A percentile compares a stretch with the other conserved stretches of the same genome.
Conservation (phyloP, 2,329 filamentous ascomycete species). For the Ophiostoma tasmaniense region DNA sequence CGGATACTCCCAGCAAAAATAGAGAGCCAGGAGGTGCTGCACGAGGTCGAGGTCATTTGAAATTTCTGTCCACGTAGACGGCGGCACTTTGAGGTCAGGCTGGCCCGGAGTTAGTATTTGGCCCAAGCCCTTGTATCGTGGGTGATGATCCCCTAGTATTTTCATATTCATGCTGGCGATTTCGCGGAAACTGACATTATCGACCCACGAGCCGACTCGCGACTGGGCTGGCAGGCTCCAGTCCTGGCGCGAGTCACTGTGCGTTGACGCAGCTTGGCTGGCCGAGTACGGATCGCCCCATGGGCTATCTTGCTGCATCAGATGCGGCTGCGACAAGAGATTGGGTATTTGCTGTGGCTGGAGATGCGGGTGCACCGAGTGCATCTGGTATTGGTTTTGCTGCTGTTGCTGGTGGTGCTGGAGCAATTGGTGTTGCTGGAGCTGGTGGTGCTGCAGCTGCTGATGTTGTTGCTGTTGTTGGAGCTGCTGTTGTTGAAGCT, state of each 20-base stretch:
- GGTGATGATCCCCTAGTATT: neutral
- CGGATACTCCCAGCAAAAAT: constrained; percentile 70
- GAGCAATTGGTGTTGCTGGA: neutral
- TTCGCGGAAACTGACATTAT: constrained; percentile 28
- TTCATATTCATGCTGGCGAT: constrained; percentile 14
- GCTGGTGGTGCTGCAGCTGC: neutral
- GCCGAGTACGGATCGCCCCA: constrained; percentile 38
- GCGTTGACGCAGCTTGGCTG: constrained; percentile 38
- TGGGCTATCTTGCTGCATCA: constrained; percentile 32
- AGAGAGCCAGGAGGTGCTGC: constrained; percentile 55
- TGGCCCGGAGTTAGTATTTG: constrained; percentile 41
- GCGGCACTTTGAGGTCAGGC: constrained; percentile 35
- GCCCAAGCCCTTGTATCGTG: constrained; percentile 35
- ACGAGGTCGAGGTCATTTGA: constrained; percentile 51
- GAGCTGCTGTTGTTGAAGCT: neutral
- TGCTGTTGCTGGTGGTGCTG: neutral
- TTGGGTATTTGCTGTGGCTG: constrained; percentile 4
- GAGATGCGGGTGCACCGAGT: neutral
- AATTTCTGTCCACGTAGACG: constrained; percentile 51
- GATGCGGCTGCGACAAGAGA: constrained; percentile 5
- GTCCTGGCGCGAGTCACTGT: constrained; percentile 41
- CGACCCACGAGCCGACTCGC: constrained; percentile 43
- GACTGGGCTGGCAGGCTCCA: constrained; percentile 39
- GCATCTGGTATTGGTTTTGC: neutral
- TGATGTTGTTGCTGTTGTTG: neutral